These are phyloP conservation scores for Miscanthus lutarioriparius DNA, from an alignment of 176 grass and related monocot genomes.

Conservation along the genomic window DNA sequence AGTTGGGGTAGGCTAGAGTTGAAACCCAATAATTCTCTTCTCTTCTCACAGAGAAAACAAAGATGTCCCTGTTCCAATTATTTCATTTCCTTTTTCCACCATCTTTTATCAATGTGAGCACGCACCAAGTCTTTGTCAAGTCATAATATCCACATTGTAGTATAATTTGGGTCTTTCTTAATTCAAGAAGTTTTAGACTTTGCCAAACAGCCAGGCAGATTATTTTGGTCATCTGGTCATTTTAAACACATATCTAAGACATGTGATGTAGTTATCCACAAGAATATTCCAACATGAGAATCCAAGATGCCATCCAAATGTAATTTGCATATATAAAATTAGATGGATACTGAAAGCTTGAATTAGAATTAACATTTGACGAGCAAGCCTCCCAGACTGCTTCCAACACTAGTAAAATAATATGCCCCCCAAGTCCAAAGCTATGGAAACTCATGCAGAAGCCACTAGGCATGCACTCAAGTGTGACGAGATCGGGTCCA, in stretches of 20 bases:
- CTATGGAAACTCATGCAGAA: slow-evolving; percentile 14
- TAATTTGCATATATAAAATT: slow-evolving; percentile 6
- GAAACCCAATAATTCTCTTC: too few species aligned
- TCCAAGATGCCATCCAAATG: slow-evolving; percentile 31
- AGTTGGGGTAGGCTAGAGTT: too few species aligned
- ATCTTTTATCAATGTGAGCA: slow-evolving; percentile 7
- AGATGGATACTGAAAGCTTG: neutral
- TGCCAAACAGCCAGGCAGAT: neutral
- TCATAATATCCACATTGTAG: slow-evolving; percentile 3
- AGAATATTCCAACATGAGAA: slow-evolving; percentile 55
- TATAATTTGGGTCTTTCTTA: slow-evolving; percentile 4
- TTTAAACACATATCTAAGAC: slow-evolving; percentile 16
- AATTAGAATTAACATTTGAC: neutral
- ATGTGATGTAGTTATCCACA: slow-evolving; percentile 41
- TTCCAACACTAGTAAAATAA: slow-evolving; percentile 28
- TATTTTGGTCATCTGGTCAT: neutral
- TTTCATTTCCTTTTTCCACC: slow-evolving; percentile 6
- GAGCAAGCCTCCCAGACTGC: neutral
- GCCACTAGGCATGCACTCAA: neutral
- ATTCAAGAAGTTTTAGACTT: slow-evolving; percentile 6
- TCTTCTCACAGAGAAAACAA: neutral
- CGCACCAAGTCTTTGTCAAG: slow-evolving; percentile 7
- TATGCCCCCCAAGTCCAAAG: neutral
- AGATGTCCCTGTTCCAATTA: neutral
- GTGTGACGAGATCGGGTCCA: neutral